These are phyloP conservation scores for Clarireedia hainanense DNA, from an alignment of 2,329 filamentous ascomycete genomes.

Conservation along the genomic window DNA sequence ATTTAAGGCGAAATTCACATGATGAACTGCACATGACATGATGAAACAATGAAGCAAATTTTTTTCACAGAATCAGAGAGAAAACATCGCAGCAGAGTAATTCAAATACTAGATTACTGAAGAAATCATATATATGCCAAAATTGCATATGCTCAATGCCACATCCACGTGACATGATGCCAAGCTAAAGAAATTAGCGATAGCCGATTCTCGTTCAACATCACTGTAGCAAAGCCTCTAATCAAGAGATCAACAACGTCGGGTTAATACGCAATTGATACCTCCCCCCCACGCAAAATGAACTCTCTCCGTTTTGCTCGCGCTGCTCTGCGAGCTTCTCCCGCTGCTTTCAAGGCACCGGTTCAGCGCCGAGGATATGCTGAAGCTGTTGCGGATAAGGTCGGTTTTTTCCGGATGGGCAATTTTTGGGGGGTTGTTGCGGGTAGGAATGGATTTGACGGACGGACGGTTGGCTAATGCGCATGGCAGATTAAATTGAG, in stretches of 20 bases:
- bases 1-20: no score
- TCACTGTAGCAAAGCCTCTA: conserved; percentile 17
- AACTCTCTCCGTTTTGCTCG: conserved; percentile 91
- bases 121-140: background rate
- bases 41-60: no score
- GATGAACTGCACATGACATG: no score
- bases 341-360: conserved; percentile 66
- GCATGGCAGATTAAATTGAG: conserved; percentile 79
- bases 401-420: conserved; percentile 29
- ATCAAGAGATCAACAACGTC: conserved; percentile 19
- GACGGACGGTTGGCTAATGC: conserved; percentile 15
- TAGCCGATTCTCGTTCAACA: background rate
- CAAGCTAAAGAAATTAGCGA: conserved; percentile 4
- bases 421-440: background rate
- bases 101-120: background rate
- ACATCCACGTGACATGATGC: background rate
- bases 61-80: background rate
- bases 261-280: conserved; percentile 33
- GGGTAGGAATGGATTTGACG: background rate
- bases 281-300: conserved; percentile 52
- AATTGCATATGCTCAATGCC: background rate
- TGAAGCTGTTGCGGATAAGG: conserved; percentile 79
- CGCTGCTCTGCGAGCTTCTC: conserved; percentile 76
- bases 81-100: background rate
- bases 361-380: conserved; percentile 86